Evolutionary conservation across 2,329 filamentous ascomycete genomes (phyloP).

Genomic region (Cladosporium halotolerans): DNA sequence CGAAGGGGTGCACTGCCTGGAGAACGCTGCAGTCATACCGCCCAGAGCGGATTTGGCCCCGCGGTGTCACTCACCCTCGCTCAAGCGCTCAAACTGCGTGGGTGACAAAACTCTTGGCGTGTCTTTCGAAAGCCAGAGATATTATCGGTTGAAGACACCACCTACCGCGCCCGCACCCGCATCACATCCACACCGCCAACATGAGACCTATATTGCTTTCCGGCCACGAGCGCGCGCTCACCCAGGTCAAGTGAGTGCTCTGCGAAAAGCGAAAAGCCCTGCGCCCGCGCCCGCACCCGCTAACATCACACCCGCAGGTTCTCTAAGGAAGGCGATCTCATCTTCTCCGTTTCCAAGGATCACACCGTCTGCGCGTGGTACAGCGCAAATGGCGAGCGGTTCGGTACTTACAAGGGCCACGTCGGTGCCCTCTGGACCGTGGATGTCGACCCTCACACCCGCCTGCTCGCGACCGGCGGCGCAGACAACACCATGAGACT

Average conservation of each 20-base stretch:
- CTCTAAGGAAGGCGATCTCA: slow-evolving; percentile 90
- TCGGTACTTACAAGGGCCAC: slow-evolving; percentile 95
- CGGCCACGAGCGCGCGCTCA: slow-evolving; percentile 60
- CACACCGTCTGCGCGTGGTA: slow-evolving; percentile 97
- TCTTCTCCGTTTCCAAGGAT: slow-evolving; percentile 94
- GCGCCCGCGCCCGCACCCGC: slow-evolving; percentile 1
- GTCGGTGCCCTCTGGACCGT: slow-evolving; percentile 98
- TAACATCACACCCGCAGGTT: slow-evolving; percentile 49
- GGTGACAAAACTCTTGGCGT: no score
- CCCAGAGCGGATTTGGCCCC: no score
- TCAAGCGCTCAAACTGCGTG: no score
- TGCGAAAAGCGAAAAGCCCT: neutral
- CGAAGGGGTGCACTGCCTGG: no score
- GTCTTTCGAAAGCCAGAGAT: no score
- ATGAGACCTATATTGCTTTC: slow-evolving; percentile 97
- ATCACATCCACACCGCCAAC: slow-evolving; percentile 36
- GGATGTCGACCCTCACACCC: slow-evolving; percentile 87
- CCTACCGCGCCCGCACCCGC: neutral
- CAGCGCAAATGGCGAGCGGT: slow-evolving; percentile 93
- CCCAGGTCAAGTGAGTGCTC: slow-evolving; percentile 23
- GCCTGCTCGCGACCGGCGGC: slow-evolving; percentile 87
- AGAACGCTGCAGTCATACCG: no score
- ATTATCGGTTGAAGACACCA: neutral
- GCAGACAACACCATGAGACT: slow-evolving; percentile 97
- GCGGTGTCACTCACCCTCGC: no score